phyloP scores from a whole-genome alignment of 768 basidiomycete genomes.

The Cubamyces lactineus region DNA sequence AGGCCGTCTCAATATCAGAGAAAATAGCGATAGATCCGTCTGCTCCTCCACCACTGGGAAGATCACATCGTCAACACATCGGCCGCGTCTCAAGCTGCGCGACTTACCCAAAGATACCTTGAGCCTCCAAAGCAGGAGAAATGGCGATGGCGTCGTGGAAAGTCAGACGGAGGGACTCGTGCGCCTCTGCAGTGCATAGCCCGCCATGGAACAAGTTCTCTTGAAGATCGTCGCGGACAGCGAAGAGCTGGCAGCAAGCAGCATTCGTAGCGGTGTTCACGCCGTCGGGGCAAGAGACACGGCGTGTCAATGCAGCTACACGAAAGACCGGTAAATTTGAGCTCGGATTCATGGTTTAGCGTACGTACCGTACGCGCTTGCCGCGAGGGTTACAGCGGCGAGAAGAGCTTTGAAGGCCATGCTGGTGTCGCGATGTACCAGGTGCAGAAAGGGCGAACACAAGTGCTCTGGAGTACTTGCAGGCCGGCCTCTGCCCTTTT shows the following conservation, averaged over 20 bases:
- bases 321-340: background rate
- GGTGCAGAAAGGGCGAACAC: background rate
- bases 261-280: conserved; percentile 33
- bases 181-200: conserved; percentile 37
- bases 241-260: conserved; percentile 37
- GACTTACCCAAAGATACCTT: conserved; percentile 16
- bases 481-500: conserved; percentile 1
- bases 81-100: background rate
- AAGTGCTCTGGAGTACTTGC: conserved; percentile 13
- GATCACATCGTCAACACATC: background rate
- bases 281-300: conserved; percentile 37
- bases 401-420: conserved; percentile 32
- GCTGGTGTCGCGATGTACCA: background rate
- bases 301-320: conserved; percentile 18
- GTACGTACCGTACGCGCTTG: conserved; percentile 22
- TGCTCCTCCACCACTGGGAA: conserved; percentile 33
- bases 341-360: background rate
- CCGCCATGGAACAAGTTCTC: conserved; percentile 34
- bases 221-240: conserved; percentile 37
- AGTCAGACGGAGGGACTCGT: conserved; percentile 33
- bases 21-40: conserved; percentile 55
- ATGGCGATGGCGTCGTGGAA: conserved; percentile 33
- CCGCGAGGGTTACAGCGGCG: conserved; percentile 22
- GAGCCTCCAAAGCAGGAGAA: conserved; percentile 9
- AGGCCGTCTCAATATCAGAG: conserved; percentile 43